Base-by-base conservation (phyloP, 2,329 filamentous ascomycete species). In the Trichoderma breve region DNA sequence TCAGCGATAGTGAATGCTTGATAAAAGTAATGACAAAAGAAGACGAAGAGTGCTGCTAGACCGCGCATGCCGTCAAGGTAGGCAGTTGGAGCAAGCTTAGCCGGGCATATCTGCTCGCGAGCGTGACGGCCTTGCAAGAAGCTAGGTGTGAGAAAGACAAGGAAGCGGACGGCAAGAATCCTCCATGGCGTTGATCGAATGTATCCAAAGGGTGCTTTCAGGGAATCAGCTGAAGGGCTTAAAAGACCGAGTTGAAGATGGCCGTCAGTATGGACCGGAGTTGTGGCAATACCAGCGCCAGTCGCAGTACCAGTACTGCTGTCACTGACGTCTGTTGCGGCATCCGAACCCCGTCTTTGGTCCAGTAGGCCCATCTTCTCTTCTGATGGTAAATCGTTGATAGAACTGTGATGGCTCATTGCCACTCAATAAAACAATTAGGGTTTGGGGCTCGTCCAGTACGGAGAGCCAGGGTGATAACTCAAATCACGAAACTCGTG, bases 61-160 rank as follows among this genome's bases (percentile, higher is more conserved):
- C 87, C 87, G 73, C 87, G 84, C 82, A 89, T 86, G 73, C 87
- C 87, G 75, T 89, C 87, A 61, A 89, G 85, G 75, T 89, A 88
- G 8, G 87, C 83, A 9, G 87, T 89, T 18, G 87, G 86, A 43
- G 82, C 78, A n/a, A 86, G 79, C 62, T 82, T 83, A 28, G 82
- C 78, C 5, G 81, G 78, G n/a, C 81, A 81, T 64, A 80, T 80
- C 63, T 82, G 80, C 68, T 85, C 82, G 51, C 83, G 79, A 39
- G 80, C 80, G 71, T 84, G 78, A 32, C 82, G 81, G 62, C 82
- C 81, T 64, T 86, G 85, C 60, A 87, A 74, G 74, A 88, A 88
- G 78, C 84, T 86, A n/a, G 86, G 86, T n/a, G 86, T 77, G 18
- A 88, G 78, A 76, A 87, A 87, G 74, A 85, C 76, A 73, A 77